Evolutionary conservation across 2,329 filamentous ascomycete species (phyloP).

Genomic region (Chaetomium sp.): DNA sequence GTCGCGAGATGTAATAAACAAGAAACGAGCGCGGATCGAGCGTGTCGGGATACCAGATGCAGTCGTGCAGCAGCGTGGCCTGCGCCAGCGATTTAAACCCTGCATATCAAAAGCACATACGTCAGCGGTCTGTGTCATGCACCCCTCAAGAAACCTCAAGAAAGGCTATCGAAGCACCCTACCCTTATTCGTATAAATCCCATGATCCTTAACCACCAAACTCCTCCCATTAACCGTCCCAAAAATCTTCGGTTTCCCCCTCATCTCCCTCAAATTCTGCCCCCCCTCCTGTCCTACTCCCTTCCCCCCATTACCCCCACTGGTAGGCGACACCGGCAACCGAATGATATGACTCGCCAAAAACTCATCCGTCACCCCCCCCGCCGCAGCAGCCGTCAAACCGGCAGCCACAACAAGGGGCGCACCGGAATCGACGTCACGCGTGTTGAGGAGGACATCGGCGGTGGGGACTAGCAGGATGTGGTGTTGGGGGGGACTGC

Average conservation of each 20-base stretch:
- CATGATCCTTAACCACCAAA: slow-evolving; percentile 87
- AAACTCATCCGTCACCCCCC: slow-evolving; percentile 66
- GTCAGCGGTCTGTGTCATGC: neutral
- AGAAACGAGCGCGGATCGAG: slow-evolving; percentile 90
- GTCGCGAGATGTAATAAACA: slow-evolving; percentile 89
- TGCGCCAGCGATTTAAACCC: slow-evolving; percentile 90
- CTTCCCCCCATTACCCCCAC: slow-evolving; percentile 37
- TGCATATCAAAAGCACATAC: slow-evolving; percentile 30
- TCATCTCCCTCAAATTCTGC: slow-evolving; percentile 71
- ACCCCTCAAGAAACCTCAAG: neutral
- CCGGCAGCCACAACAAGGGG: slow-evolving; percentile 73
- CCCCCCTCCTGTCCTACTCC: slow-evolving; percentile 41
- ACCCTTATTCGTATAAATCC: slow-evolving; percentile 96
- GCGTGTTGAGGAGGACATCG: slow-evolving; percentile 79
- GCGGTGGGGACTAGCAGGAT: slow-evolving; percentile 90
- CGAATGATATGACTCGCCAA: slow-evolving; percentile 93
- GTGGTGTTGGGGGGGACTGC: slow-evolving; percentile 84
- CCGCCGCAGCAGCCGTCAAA: slow-evolving; percentile 28
- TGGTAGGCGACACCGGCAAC: slow-evolving; percentile 53
- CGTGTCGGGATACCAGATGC: slow-evolving; percentile 82
- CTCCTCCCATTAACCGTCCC: slow-evolving; percentile 88
- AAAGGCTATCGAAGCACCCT: neutral
- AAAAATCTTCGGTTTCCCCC: slow-evolving; percentile 91
- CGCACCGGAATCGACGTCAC: slow-evolving; percentile 78
- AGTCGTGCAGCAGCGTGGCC: slow-evolving; percentile 76